Conservation (phyloP, 108 stramenopile species). For the Hondaea fermentalgiana region DNA sequence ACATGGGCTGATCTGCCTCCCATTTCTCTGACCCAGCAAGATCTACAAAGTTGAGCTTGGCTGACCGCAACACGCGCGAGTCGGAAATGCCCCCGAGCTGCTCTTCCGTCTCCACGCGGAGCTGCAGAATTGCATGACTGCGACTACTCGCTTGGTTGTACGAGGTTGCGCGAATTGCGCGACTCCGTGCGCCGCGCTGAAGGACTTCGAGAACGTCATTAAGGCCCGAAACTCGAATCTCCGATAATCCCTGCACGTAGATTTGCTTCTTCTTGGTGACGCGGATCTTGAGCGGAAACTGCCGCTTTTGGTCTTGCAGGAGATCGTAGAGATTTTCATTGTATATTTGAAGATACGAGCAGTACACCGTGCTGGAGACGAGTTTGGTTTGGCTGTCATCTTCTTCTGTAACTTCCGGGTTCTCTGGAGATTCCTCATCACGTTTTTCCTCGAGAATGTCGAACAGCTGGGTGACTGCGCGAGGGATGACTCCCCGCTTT, state of each 20-base stretch:
- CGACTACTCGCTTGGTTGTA: slow-evolving; percentile 50
- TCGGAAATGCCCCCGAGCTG: slow-evolving; percentile 32
- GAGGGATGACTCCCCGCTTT: slow-evolving; percentile 48
- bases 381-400: slow-evolving; percentile 50
- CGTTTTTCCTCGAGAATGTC: not conserved
- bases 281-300: not conserved
- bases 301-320: slow-evolving; percentile 28
- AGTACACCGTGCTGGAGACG: slow-evolving; percentile 30
- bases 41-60: slow-evolving; percentile 53
- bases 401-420: slow-evolving; percentile 24
- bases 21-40: slow-evolving; percentile 60
- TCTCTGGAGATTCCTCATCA: not conserved
- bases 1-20: slow-evolving; percentile 47
- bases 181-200: slow-evolving; percentile 27
- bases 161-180: slow-evolving; percentile 42
- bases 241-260: slow-evolving; percentile 24
- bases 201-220: slow-evolving; percentile 35
- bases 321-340: slow-evolving; percentile 52
- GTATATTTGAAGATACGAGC: slow-evolving; percentile 51
- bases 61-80: slow-evolving; percentile 44
- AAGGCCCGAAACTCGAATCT: slow-evolving; percentile 30
- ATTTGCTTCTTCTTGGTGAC: slow-evolving; percentile 9
- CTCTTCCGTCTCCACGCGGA: slow-evolving; percentile 30
- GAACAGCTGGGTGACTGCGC: slow-evolving; percentile 32
- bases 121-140: slow-evolving; percentile 53